Base-by-base conservation (phyloP, 805 yeast species). In the Ogataea polymorpha region DNA sequence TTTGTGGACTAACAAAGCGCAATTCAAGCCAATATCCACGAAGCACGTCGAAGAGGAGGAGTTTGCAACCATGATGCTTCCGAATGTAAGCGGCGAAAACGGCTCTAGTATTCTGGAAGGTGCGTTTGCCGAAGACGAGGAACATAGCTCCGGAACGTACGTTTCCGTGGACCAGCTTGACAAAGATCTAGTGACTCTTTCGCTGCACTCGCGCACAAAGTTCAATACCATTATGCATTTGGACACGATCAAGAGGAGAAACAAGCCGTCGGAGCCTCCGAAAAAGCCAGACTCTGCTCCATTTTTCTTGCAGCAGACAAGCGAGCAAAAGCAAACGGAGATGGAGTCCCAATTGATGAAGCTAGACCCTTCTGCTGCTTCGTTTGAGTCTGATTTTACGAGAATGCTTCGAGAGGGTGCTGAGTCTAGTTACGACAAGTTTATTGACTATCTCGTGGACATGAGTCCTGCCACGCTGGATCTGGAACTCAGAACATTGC, bases 1-100 rank as follows among this genome's bases (percentile, higher is more conserved):
- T 38, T 67, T 95, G 42, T 93, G 99, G 99, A 84, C 95, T 6
- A 88, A 90, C 61, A 74, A 82, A 54, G 80, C 96, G 0, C 96
- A 88, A 63, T 89, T 90, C 62, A 74, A 69, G 48, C 80, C 87
- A 0, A 72, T 87, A 13, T 79, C 91, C 1, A 79, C 89, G 1
- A 78, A 90, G 52, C 85, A 79, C 43, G 71, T 91, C 20, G 82
- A 82, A 34, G 81, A 82, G 35, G 93, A 84, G 51, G 93, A 85
- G 16, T 90, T 88, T 52, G 66, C 78, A 3, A 67, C 64, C 29
- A 71, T 81, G 2, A 62, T 75, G 13, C 65, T 88, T 58, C 96
- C 97, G 6, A 84, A 82, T 44, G 77, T 76, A 16, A 74, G 95
- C 14, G 93, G 95, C 23, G 86, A 82, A 45, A 86, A 86, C 27